These are phyloP conservation scores for Silybum marianum DNA, from an alignment of 129 eudicot species.

Conservation along the genomic window DNA sequence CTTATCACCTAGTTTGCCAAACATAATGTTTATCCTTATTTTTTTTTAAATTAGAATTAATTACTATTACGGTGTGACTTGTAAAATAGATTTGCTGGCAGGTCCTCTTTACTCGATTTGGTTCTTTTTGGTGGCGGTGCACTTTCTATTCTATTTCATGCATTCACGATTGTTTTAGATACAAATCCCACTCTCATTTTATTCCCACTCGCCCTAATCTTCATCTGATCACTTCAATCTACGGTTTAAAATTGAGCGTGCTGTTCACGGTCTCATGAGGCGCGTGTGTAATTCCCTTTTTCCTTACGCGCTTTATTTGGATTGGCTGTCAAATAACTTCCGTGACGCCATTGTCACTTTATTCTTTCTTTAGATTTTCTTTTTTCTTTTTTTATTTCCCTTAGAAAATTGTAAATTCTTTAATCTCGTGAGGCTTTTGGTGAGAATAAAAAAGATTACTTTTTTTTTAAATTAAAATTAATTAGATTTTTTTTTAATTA, in stretches of 20 bases:
- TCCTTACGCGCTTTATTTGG: slow-evolving; percentile 24
- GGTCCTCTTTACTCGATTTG: background rate
- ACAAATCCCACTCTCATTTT: background rate
- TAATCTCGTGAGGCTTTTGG: too few species aligned
- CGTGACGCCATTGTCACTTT: slow-evolving; percentile 1
- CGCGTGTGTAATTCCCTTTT: background rate
- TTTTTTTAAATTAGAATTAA: too few species aligned
- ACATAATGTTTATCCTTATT: too few species aligned
- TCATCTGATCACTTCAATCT: background rate
- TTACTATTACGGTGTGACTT: background rate
- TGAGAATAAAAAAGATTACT: too few species aligned
- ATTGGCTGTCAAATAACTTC: slow-evolving; percentile 19
- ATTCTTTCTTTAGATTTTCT: background rate
- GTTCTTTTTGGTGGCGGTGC: slow-evolving; percentile 25
- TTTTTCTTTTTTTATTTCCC: background rate
- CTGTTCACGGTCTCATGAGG: background rate
- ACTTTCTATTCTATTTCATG: background rate
- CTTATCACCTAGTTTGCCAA: too few species aligned
- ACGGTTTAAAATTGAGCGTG: background rate
- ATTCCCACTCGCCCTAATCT: background rate
- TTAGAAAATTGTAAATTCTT: too few species aligned
- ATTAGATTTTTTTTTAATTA: too few species aligned
- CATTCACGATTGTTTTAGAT: background rate
- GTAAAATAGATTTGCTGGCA: background rate
- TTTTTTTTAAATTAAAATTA: too few species aligned